phyloP scores from a whole-genome alignment of 176 grass and related monocot genomes.

The Chrysopogon serrulatus region DNA sequence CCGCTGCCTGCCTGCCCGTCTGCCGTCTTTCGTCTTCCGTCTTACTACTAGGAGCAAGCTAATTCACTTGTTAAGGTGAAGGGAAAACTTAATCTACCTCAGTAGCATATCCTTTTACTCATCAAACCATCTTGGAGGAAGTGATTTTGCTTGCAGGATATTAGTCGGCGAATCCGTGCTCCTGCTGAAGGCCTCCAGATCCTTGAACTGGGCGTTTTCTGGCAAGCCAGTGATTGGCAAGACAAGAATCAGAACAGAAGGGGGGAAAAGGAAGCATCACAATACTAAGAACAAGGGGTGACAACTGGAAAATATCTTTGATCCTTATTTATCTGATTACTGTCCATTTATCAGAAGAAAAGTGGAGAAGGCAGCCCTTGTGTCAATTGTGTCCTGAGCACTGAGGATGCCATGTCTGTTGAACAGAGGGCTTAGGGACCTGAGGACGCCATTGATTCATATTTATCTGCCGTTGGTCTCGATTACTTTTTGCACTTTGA shows the following conservation, averaged over 20 bases:
- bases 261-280: slow-evolving; percentile 96
- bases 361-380: slow-evolving; percentile 54
- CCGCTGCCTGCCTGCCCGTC: no score
- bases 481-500: slow-evolving; percentile 22
- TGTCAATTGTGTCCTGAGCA: slow-evolving; percentile 36
- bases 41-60: slow-evolving; percentile 48
- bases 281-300: slow-evolving; percentile 92
- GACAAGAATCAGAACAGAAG: no score
- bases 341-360: slow-evolving; percentile 40
- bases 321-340: slow-evolving; percentile 11
- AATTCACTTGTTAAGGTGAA: slow-evolving; percentile 43
- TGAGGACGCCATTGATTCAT: background rate
- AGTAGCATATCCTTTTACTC: slow-evolving; percentile 80
- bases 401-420: slow-evolving; percentile 28
- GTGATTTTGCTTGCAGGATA: slow-evolving; percentile 71
- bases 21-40: no score
- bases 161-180: slow-evolving; percentile 68
- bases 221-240: slow-evolving; percentile 89
- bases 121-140: slow-evolving; percentile 81
- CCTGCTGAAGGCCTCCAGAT: slow-evolving; percentile 38
- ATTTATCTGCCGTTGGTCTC: slow-evolving; percentile 18
- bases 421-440: slow-evolving; percentile 63
- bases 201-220: slow-evolving; percentile 61
- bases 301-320: background rate
- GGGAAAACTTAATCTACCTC: slow-evolving; percentile 57